These are phyloP conservation scores for Candida dendrica DNA, from an alignment of 805 yeast genomes.

Conservation along the genomic window DNA sequence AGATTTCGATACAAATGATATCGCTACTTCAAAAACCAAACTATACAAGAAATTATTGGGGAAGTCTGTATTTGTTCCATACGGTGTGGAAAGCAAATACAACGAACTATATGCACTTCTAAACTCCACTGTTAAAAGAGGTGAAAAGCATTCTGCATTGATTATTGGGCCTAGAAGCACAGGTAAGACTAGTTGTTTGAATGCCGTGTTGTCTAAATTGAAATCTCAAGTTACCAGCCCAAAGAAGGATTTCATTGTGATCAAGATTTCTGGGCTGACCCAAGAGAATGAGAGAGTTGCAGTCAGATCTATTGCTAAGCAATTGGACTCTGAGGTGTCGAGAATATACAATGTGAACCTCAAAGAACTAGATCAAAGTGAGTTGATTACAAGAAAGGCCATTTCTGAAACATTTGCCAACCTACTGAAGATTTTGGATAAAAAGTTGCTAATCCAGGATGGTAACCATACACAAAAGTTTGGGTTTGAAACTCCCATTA, in stretches of 20 bases:
- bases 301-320: constrained; percentile 78
- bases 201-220: constrained; percentile 46
- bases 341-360: constrained; percentile 22
- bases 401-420: constrained; percentile 55
- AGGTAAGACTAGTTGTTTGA: constrained; percentile 66
- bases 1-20: not conserved
- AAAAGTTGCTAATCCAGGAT: constrained; percentile 17
- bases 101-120: constrained; percentile 50
- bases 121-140: constrained; percentile 54
- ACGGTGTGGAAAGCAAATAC: constrained; percentile 29
- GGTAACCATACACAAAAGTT: constrained; percentile 20
- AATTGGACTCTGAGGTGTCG: constrained; percentile 48
- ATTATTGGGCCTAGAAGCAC: constrained; percentile 73
- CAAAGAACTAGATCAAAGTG: constrained; percentile 15
- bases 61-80: constrained; percentile 16
- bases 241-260: constrained; percentile 47
- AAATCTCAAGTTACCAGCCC: constrained; percentile 21
- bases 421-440: constrained; percentile 46
- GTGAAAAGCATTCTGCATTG: constrained; percentile 77
- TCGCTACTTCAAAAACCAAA: constrained; percentile 3
- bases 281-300: constrained; percentile 77
- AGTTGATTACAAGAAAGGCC: constrained; percentile 43
- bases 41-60: constrained; percentile 24
- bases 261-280: constrained; percentile 61
- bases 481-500: constrained; percentile 41